Conservation (phyloP, 2,329 filamentous ascomycete species). For the Aaosphaeria pasadenensis region DNA sequence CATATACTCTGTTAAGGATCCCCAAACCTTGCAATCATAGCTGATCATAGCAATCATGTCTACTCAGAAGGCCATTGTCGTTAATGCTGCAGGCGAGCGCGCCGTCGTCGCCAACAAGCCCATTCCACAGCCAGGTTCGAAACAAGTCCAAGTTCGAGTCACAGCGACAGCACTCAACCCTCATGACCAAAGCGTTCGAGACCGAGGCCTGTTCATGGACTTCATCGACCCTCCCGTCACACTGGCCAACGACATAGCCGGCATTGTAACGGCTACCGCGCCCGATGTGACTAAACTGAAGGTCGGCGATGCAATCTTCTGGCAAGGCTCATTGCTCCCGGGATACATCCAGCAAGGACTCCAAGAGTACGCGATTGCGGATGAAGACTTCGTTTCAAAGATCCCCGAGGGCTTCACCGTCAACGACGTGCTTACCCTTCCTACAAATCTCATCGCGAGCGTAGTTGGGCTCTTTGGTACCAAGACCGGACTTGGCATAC, state of each 20-base stretch:
- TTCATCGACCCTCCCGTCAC: constrained; percentile 27
- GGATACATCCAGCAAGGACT: constrained; percentile 20
- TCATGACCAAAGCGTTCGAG: constrained; percentile 41
- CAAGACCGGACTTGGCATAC: constrained; percentile 16
- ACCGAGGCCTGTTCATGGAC: constrained; percentile 36
- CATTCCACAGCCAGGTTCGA: constrained; percentile 7
- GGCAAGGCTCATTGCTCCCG: constrained; percentile 28
- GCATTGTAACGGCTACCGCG: constrained; percentile 49
- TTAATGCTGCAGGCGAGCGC: constrained; percentile 1
- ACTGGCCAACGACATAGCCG: constrained; percentile 45
- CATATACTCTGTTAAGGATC: not conserved
- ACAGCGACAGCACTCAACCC: constrained; percentile 33
- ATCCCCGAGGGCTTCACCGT: constrained; percentile 34
- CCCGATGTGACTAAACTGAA: constrained; percentile 52
- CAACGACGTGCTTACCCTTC: constrained; percentile 37
- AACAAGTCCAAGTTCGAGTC: constrained; percentile 38
- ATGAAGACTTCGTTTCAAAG: constrained; percentile 24
- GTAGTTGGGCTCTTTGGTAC: constrained; percentile 35
- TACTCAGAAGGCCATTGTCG: constrained; percentile 8
- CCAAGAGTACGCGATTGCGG: constrained; percentile 39
- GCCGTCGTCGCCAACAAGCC: constrained; percentile 2
- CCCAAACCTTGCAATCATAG: not conserved
- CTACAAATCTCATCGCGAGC: constrained; percentile 35
- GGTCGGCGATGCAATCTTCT: constrained; percentile 56
- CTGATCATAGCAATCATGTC: not conserved